phyloP scores from a whole-genome alignment of 768 basidiomycete genomes.

The Saitozyma podzolica region DNA sequence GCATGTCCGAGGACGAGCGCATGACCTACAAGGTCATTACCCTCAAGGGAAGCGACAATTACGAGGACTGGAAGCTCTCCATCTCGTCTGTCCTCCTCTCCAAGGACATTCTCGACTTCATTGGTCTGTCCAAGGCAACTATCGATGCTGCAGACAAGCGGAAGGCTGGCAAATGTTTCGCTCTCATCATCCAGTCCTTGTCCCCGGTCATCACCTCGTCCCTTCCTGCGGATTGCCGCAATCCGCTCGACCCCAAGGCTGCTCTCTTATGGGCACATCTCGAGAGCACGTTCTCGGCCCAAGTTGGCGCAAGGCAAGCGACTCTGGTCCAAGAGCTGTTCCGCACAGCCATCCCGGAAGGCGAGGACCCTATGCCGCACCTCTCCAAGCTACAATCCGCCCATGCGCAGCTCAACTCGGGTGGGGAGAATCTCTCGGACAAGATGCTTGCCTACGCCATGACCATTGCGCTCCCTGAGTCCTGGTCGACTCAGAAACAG shows the following conservation, averaged over 20 bases:
- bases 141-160: neutral
- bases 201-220: conserved; percentile 10
- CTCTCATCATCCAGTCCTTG: conserved; percentile 10
- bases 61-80: conserved; percentile 1
- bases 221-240: neutral
- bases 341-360: conserved; percentile 7
- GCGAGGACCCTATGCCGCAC: conserved; percentile 11
- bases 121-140: too few relatives aligned
- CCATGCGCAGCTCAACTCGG: conserved; percentile 16
- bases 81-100: neutral
- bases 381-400: conserved; percentile 16
- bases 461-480: conserved; percentile 19
- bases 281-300: conserved; percentile 6
- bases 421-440: conserved; percentile 1
- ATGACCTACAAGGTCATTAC: neutral
- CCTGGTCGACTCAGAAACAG: conserved; percentile 14
- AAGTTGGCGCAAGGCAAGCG: conserved; percentile 15
- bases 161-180: conserved; percentile 7
- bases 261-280: conserved; percentile 2
- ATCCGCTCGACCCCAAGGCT: neutral
- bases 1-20: conserved; percentile 1
- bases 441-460: conserved; percentile 21
- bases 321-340: conserved; percentile 17
- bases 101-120: conserved; percentile 1
- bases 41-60: conserved; percentile 2